Conservation (phyloP, 768 basidiomycete species). For the Galerina sulciceps region DNA sequence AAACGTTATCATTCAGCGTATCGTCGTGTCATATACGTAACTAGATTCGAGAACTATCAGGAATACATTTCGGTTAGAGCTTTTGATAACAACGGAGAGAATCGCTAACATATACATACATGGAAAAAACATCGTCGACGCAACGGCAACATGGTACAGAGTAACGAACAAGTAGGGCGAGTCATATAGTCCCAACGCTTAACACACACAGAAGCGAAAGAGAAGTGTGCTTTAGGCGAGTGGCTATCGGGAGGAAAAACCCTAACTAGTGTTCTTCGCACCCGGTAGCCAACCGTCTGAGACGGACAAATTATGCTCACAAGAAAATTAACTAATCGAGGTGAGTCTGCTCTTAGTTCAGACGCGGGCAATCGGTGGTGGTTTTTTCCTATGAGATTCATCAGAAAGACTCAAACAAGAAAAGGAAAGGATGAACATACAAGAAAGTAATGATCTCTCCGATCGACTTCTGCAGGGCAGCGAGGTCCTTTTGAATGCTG, state of each 20-base stretch:
- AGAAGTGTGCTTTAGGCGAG: neutral
- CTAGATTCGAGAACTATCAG: no score
- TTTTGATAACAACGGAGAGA: no score
- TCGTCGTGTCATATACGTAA: no score
- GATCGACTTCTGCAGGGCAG: neutral
- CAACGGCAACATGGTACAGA: no score
- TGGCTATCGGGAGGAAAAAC: slow-evolving; percentile 8
- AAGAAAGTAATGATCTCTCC: neutral
- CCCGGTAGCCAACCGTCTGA: slow-evolving; percentile 3
- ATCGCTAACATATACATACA: no score
- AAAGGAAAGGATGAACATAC: neutral
- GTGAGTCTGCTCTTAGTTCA: no score
- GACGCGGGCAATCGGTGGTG: neutral
- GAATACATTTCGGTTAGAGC: no score
- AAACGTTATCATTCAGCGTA: no score
- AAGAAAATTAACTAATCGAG: neutral
- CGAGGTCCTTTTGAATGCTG: neutral
- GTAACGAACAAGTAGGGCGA: no score
- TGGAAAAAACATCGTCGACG: no score
- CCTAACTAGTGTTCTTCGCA: neutral
- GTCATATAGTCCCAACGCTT: no score
- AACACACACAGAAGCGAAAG: neutral
- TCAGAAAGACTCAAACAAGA: neutral
- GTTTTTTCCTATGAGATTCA: slow-evolving; percentile 1
- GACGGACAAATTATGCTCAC: slow-evolving; percentile 3